Percentiles rank a stretch among this genome's conserved stretches.
These are phyloP conservation scores for Abrus precatorius DNA, from an alignment of 306 rosid species.

Conservation along the genomic window DNA sequence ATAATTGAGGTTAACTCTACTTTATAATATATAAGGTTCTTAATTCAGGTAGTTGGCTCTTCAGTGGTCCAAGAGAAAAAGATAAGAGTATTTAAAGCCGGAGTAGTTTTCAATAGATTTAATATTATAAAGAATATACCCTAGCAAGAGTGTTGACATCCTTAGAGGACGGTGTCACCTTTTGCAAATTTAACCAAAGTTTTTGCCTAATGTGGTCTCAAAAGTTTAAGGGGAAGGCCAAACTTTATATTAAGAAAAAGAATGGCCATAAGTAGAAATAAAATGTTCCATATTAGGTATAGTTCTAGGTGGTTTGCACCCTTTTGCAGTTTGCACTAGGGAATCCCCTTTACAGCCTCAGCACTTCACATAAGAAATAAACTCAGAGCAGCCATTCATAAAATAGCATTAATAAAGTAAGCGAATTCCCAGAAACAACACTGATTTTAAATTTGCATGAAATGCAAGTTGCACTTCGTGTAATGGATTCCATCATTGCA, in stretches of 20 bases:
- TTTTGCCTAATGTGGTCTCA: constrained; percentile 24
- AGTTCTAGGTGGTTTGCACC: constrained; percentile 27
- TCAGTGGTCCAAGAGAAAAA: constrained; percentile 40
- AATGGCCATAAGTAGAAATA: constrained; percentile 33
- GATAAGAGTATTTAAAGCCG: constrained; percentile 45
- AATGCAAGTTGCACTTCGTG: constrained; percentile 44
- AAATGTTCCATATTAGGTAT: constrained; percentile 38
- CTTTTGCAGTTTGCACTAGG: not conserved
- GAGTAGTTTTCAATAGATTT: constrained; percentile 35
- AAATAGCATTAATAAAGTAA: constrained; percentile 34
- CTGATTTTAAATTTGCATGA: constrained; percentile 42
- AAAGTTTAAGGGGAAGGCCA: constrained; percentile 31
- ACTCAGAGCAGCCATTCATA: constrained; percentile 30
- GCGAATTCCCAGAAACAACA: constrained; percentile 46
- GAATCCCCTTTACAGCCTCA: constrained; percentile 58
- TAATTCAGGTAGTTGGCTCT: constrained; percentile 46
- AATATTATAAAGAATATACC: constrained; percentile 31
- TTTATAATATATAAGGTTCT: constrained; percentile 35
- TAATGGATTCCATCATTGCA: constrained; percentile 56
- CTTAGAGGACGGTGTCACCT: constrained; percentile 33
- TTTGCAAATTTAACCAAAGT: constrained; percentile 32
- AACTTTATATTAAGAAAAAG: not conserved
- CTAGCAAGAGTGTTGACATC: constrained; percentile 25
- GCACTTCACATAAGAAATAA: constrained; percentile 44
- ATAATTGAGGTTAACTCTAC: constrained; percentile 30